These are phyloP conservation scores for Magnusiomyces sp. DNA, from an alignment of 1,139 yeast genomes.

Conservation along the genomic window DNA sequence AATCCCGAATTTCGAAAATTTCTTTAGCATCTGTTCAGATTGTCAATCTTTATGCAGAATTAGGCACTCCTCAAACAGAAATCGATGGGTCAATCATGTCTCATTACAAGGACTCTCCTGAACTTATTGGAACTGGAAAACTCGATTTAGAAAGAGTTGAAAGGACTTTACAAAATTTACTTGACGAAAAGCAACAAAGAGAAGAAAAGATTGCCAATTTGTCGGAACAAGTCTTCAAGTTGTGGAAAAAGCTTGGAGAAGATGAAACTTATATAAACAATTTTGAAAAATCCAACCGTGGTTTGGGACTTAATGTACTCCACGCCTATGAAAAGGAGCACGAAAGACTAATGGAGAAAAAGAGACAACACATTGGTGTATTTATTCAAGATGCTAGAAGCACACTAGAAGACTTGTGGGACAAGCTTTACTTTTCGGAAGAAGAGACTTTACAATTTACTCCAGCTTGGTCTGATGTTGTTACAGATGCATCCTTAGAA, in stretches of 20 bases:
- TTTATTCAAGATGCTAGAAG: constrained; percentile 56
- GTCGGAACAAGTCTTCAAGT: constrained; percentile 15
- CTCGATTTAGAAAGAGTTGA: constrained; percentile 22
- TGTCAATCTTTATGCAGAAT: constrained; percentile 29
- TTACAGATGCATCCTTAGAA: constrained; percentile 46
- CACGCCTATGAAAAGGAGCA: constrained; percentile 45
- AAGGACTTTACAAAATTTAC: constrained; percentile 13
- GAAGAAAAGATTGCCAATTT: constrained; percentile 15
- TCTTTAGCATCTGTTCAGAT: constrained; percentile 22
- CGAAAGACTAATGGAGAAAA: constrained; percentile 47
- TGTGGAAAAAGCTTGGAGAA: constrained; percentile 28
- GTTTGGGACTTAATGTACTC: constrained; percentile 29
- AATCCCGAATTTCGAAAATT: constrained; percentile 20
- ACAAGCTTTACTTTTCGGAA: constrained; percentile 47
- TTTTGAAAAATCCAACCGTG: constrained; percentile 27
- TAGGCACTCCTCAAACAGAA: constrained; percentile 29
- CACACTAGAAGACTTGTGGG: constrained; percentile 57
- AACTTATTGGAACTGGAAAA: constrained; percentile 24
- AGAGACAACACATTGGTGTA: constrained; percentile 56
- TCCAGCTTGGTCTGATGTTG: constrained; percentile 34
- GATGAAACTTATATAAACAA: constrained; percentile 17
- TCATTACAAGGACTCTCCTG: constrained; percentile 23
- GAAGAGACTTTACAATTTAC: constrained; percentile 36
- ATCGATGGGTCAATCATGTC: constrained; percentile 24
- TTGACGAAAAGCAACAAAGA: constrained; percentile 17